Conservation (phyloP, 345 rosid species). For the Gossypium herbaceum region DNA sequence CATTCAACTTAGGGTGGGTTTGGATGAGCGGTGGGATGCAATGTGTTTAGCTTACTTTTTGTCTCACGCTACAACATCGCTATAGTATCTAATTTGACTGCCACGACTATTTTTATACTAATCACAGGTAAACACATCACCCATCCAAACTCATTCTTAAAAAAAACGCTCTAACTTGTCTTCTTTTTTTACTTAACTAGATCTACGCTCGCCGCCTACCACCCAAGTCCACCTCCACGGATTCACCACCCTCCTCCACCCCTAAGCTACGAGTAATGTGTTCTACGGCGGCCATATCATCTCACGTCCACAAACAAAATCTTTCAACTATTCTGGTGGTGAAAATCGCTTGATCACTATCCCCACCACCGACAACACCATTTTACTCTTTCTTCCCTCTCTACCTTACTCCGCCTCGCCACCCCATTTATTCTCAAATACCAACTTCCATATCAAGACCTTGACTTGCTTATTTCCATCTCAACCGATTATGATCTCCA, state of each 20-base stretch:
- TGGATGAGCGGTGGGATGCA: too few relatives aligned
- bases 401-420: constrained; percentile 28
- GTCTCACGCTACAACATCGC: too few relatives aligned
- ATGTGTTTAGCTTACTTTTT: too few relatives aligned
- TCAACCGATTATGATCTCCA: constrained; percentile 60
- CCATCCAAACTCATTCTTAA: too few relatives aligned
- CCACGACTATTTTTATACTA: too few relatives aligned
- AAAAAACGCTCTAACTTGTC: not conserved
- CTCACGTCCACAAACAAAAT: constrained; percentile 48
- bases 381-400: constrained; percentile 24
- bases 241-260: not conserved
- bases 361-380: constrained; percentile 30
- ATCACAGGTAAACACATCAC: too few relatives aligned
- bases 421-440: constrained; percentile 42
- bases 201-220: not conserved
- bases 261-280: constrained; percentile 69
- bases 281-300: constrained; percentile 61
- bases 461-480: constrained; percentile 54
- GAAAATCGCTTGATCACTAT: constrained; percentile 49
- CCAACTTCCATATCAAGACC: constrained; percentile 58
- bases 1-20: not conserved
- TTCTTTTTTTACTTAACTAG: not conserved
- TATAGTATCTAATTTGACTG: too few relatives aligned
- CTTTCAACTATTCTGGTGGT: constrained; percentile 49
- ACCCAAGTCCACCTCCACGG: constrained; percentile 12